Percentiles rank a stretch among this genome's conserved stretches.
Conservation (phyloP, 805 yeast genomes). For the Henningerozyma blattae region DNA sequence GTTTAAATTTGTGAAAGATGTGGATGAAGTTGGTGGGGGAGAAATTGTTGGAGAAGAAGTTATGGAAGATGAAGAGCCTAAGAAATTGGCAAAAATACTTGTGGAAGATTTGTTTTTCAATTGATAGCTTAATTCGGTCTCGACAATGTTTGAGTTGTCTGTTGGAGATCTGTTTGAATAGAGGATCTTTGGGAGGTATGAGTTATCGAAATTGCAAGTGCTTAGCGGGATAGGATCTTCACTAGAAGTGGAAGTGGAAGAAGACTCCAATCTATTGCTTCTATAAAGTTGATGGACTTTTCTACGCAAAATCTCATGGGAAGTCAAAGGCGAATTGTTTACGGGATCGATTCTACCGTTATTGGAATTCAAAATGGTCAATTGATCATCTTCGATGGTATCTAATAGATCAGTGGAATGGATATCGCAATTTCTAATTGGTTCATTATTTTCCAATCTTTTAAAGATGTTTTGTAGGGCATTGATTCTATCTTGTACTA, state of each 20-base stretch:
- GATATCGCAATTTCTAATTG: slow-evolving; percentile 16
- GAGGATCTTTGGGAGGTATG: neutral
- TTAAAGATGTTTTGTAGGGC: slow-evolving; percentile 16
- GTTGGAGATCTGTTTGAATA: slow-evolving; percentile 1
- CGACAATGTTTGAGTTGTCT: slow-evolving; percentile 9
- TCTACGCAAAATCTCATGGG: slow-evolving; percentile 16
- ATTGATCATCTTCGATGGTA: neutral
- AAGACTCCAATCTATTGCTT: slow-evolving; percentile 10
- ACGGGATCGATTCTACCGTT: neutral
- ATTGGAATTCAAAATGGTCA: neutral
- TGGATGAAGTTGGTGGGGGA: neutral
- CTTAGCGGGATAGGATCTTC: neutral
- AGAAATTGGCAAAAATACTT: slow-evolving; percentile 16
- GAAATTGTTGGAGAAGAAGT: neutral
- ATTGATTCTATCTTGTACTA: slow-evolving; percentile 18
- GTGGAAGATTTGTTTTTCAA: slow-evolving; percentile 13
- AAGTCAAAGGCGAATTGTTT: slow-evolving; percentile 9
- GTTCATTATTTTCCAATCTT: slow-evolving; percentile 13
- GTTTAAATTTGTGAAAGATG: neutral
- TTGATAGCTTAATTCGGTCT: slow-evolving; percentile 20
- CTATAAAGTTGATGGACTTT: slow-evolving; percentile 22
- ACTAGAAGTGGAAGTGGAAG: neutral
- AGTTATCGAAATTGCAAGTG: neutral
- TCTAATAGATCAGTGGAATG: slow-evolving; percentile 16
- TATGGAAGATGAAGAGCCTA: slow-evolving; percentile 5